Evolutionary conservation across 2,329 filamentous ascomycete genomes (phyloP), one percentile per base, ranked within the genome.

Genomic region (Arthroderma sp.): DNA sequence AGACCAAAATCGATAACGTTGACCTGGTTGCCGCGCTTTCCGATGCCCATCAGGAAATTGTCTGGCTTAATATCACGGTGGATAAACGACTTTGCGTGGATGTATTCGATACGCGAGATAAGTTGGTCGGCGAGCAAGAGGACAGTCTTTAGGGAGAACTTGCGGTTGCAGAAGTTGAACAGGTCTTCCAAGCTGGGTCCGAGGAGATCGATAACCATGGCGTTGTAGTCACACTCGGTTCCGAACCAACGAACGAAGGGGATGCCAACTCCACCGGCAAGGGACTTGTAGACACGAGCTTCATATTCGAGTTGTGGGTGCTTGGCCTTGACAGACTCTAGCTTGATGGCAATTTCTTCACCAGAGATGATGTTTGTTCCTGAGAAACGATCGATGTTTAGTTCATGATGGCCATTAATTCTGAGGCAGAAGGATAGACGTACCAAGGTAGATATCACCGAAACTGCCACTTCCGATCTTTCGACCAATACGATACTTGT

Each of bases 141-240:
- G 28, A 98, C 93, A 0, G 93, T 98, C 86, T 98, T 98, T 65
- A 98, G 78, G 11, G 93, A 96, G 79, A 97, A 98, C 74, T 97
- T 97, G 74, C 93, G 87, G 84, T 97, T 97, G 84, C 93, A 98
- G 76, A 97, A 97, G 83, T 98, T 97, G 88, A 98, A 98, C 35
- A 98, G 82, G 71, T 98, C 93, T 76, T 98, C 93, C 74, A 98
- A 77, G 69, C 87, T 93, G 64, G 93, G 93, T 39, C 93, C 93
- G 59, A 98, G 87, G 25, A 98, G 85, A 70, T 98, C 93, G 64
- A 97, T 84, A 55, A 98, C 93, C 93, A 98, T 97, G 73, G 93
- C 93, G 76, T 98, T 97, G 84, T 98, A 97, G 78, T 97, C 93
- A 76, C 91, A 97, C 77, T 98, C 93, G 60, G 91, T 97, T 66